Percentiles rank a stretch among this genome's conserved stretches.
Conservation (phyloP, 2,329 filamentous ascomycete species). For the Scedosporium dehoogii region DNA sequence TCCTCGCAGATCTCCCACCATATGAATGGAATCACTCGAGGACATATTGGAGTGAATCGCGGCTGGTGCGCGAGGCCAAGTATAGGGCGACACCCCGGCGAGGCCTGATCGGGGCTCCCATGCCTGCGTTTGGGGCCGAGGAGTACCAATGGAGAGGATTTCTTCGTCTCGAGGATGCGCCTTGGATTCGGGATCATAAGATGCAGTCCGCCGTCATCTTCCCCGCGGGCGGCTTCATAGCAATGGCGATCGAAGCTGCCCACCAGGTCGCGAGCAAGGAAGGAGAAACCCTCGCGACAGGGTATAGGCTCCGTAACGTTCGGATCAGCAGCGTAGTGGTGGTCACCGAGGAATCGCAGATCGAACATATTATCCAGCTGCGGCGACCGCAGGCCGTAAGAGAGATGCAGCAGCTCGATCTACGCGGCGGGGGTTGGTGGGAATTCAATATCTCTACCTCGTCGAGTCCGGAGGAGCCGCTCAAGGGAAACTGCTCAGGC, state of each 20-base stretch:
- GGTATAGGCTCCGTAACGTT: too few relatives aligned
- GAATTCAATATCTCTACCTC: too few relatives aligned
- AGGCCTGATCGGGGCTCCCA: slow-evolving; percentile 39
- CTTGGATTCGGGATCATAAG: slow-evolving; percentile 42
- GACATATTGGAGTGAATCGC: slow-evolving; percentile 43
- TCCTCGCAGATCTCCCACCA: slow-evolving; percentile 34
- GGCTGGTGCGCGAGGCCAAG: slow-evolving; percentile 31
- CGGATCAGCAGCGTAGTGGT: too few relatives aligned
- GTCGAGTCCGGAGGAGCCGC: too few relatives aligned
- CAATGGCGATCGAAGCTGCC: slow-evolving; percentile 39
- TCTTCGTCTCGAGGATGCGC: slow-evolving; percentile 35
- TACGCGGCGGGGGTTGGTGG: too few relatives aligned
- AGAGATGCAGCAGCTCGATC: too few relatives aligned
- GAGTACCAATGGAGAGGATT: slow-evolving; percentile 40
- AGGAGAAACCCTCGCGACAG: too few relatives aligned
- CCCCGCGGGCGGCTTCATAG: slow-evolving; percentile 38
- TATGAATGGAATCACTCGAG: slow-evolving; percentile 46
- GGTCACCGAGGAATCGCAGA: too few relatives aligned
- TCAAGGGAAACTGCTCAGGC: too few relatives aligned
- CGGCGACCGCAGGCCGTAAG: too few relatives aligned
- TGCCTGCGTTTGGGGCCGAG: slow-evolving; percentile 29
- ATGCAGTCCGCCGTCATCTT: slow-evolving; percentile 40
- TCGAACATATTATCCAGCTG: too few relatives aligned
- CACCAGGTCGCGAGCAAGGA: too few relatives aligned
- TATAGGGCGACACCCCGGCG: slow-evolving; percentile 34